These are phyloP conservation scores for Ormosia emarginata DNA, from an alignment of 306 rosid genomes.

Conservation along the genomic window DNA sequence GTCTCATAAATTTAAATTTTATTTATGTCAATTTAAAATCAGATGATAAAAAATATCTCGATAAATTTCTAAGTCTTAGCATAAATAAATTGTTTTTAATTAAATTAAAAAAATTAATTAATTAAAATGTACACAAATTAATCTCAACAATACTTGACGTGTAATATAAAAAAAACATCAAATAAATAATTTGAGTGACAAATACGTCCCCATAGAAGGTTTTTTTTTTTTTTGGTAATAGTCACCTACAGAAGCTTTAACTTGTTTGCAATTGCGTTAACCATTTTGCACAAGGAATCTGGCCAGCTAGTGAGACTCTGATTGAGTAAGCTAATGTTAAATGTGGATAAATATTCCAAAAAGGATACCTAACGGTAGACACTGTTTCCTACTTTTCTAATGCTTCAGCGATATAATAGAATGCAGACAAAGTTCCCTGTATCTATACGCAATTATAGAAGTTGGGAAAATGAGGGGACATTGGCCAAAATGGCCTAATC, in stretches of 20 bases:
- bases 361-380: background rate
- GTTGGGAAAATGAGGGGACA: background rate
- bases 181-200: background rate
- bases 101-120: too few species aligned
- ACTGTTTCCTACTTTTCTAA: background rate
- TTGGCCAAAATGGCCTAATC: slow-evolving; percentile 14
- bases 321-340: background rate
- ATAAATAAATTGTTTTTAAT: too few species aligned
- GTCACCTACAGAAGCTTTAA: background rate
- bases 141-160: too few species aligned
- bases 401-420: background rate
- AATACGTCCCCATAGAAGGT: background rate
- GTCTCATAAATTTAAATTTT: too few species aligned
- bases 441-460: background rate
- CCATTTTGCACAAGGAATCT: slow-evolving; percentile 3
- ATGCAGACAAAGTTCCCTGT: background rate
- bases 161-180: background rate
- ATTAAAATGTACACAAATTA: too few species aligned
- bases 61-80: too few species aligned
- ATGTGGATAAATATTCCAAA: background rate
- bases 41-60: too few species aligned
- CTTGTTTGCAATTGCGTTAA: slow-evolving; percentile 1
- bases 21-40: too few species aligned
- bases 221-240: too few species aligned
- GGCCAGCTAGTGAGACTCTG: background rate